Conservation (phyloP, 805 yeast genomes). For the Candida stauntonica region DNA sequence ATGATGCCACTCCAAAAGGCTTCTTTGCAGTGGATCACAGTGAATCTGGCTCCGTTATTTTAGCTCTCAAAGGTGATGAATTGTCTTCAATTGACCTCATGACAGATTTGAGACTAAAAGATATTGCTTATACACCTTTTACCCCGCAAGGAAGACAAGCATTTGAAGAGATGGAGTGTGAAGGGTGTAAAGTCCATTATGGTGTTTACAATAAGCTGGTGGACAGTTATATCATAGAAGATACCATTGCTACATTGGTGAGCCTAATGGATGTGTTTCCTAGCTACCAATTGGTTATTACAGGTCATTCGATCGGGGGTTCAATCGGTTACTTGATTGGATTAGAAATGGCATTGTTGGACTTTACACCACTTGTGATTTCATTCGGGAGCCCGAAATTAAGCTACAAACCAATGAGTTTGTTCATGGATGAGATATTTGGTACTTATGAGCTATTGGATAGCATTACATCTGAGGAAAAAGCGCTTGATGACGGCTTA, state of each 20-base stretch:
- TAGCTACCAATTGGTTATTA: slow-evolving; percentile 45
- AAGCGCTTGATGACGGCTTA: slow-evolving; percentile 32
- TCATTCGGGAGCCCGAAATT: slow-evolving; percentile 69
- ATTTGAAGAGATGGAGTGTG: slow-evolving; percentile 31
- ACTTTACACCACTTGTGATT: slow-evolving; percentile 50
- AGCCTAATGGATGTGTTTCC: slow-evolving; percentile 38
- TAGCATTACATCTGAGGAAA: slow-evolving; percentile 15
- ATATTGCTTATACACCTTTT: slow-evolving; percentile 22
- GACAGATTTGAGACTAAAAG: slow-evolving; percentile 45
- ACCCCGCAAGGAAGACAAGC: slow-evolving; percentile 11
- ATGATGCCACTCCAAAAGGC: too few species aligned
- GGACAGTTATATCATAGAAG: slow-evolving; percentile 1
- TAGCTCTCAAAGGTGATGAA: slow-evolving; percentile 62
- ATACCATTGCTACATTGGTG: slow-evolving; percentile 24
- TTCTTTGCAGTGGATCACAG: slow-evolving; percentile 47
- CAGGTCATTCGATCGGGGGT: slow-evolving; percentile 79
- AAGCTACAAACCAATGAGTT: slow-evolving; percentile 47
- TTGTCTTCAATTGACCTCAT: slow-evolving; percentile 52
- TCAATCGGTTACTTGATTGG: slow-evolving; percentile 64
- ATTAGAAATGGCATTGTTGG: slow-evolving; percentile 53
- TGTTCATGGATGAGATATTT: slow-evolving; percentile 50
- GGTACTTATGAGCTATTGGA: slow-evolving; percentile 34
- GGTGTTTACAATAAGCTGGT: slow-evolving; percentile 53
- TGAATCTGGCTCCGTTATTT: slow-evolving; percentile 37
- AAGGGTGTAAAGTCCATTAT: slow-evolving; percentile 52